Percentiles rank a stretch among this genome's conserved stretches.
These are phyloP conservation scores for Tetrapisispora fleetii DNA, from an alignment of 805 yeast genomes.

Conservation along the genomic window DNA sequence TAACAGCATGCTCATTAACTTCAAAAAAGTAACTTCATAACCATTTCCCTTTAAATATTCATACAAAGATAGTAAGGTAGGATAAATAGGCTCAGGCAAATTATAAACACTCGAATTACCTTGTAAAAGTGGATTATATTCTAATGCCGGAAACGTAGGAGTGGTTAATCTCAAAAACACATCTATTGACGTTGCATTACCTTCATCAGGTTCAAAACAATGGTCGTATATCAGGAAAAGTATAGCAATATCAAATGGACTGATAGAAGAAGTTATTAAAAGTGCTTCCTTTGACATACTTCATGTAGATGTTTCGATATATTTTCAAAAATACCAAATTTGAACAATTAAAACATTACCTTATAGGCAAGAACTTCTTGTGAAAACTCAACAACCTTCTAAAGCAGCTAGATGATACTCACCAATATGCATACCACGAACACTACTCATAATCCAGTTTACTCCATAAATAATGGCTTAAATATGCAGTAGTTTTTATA, in stretches of 20 bases:
- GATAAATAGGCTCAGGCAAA: slow-evolving; percentile 14
- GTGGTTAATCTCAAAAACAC: slow-evolving; percentile 13
- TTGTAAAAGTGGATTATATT: slow-evolving; percentile 14
- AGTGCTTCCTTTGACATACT: background rate
- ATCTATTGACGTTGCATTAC: slow-evolving; percentile 4
- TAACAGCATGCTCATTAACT: slow-evolving; percentile 1
- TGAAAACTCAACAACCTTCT: background rate
- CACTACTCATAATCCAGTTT: too few relatives aligned
- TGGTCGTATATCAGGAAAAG: slow-evolving; percentile 14
- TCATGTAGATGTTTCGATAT: background rate
- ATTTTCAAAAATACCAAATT: too few relatives aligned
- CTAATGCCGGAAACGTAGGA: slow-evolving; percentile 13
- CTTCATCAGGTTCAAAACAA: slow-evolving; percentile 4
- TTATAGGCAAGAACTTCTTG: too few relatives aligned
- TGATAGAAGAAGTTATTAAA: slow-evolving; percentile 6
- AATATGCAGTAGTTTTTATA: too few relatives aligned
- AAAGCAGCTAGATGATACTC: background rate
- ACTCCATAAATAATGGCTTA: too few relatives aligned
- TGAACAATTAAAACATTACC: background rate
- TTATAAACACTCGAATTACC: slow-evolving; percentile 2
- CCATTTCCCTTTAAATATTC: slow-evolving; percentile 3
- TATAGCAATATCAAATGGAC: slow-evolving; percentile 22
- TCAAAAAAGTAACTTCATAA: background rate
- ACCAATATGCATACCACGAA: too few relatives aligned
- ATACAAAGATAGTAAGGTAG: slow-evolving; percentile 8